A percentile compares a stretch with the other conserved stretches of the same genome.
These are phyloP conservation scores for Dendrobium catenatum DNA, from an alignment of 106 monocot genomes.

Conservation along the genomic window DNA sequence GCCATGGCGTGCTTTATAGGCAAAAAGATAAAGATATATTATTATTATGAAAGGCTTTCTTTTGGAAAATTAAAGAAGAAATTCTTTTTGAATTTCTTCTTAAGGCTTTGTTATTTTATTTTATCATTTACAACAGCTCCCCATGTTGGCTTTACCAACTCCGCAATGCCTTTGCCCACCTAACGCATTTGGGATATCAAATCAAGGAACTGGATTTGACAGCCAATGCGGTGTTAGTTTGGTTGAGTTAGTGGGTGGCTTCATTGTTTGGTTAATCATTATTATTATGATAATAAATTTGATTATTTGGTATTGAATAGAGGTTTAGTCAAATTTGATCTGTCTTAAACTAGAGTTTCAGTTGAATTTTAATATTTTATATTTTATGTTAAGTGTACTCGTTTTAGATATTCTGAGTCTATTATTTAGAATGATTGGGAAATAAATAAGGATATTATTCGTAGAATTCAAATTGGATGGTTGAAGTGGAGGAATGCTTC, in stretches of 20 bases:
- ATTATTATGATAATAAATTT: too few species aligned
- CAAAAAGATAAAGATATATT: background rate
- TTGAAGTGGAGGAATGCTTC: too few species aligned
- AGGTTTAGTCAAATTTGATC: too few species aligned
- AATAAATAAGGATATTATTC: too few species aligned
- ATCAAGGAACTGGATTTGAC: too few species aligned
- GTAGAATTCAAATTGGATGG: too few species aligned
- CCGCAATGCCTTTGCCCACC: background rate
- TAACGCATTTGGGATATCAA: background rate
- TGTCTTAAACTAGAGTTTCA: too few species aligned
- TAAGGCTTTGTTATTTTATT: background rate
- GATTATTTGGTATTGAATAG: too few species aligned
- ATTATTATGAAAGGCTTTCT: background rate
- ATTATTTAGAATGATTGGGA: too few species aligned
- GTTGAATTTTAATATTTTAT: too few species aligned
- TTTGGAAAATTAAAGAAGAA: background rate
- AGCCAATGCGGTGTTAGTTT: background rate
- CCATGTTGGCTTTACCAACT: constrained; percentile 4
- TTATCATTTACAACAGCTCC: background rate
- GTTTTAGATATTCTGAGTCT: too few species aligned
- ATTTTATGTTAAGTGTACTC: too few species aligned
- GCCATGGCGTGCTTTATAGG: background rate
- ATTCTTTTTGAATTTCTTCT: background rate
- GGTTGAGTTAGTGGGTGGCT: background rate
- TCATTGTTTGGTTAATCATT: background rate